A percentile compares a stretch with the other conserved stretches of the same genome.
Conservation (phyloP, 78 protist genomes). For the Trichosphaerium sp. region DNA sequence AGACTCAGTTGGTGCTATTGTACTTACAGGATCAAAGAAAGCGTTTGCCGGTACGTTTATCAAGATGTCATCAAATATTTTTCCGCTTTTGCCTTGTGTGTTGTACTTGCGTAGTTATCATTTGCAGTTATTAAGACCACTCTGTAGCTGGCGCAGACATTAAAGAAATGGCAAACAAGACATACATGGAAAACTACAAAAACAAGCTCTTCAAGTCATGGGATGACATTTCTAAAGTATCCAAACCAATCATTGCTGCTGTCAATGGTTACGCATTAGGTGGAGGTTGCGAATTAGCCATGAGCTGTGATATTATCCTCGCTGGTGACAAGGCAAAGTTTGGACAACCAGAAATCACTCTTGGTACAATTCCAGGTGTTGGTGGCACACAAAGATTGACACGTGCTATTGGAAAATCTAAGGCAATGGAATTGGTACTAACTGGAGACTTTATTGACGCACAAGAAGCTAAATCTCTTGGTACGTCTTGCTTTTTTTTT, state of each 20-base stretch:
- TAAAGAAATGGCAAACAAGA: slow-evolving; percentile 70
- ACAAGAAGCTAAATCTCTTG: slow-evolving; percentile 45
- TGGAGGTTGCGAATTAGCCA: slow-evolving; percentile 96
- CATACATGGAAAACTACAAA: slow-evolving; percentile 42
- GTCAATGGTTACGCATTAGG: slow-evolving; percentile 94
- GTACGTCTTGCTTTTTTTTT: too few species aligned
- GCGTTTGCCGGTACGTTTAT: slow-evolving; percentile 72
- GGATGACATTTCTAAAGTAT: slow-evolving; percentile 23
- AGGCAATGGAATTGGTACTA: slow-evolving; percentile 87
- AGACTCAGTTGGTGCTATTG: slow-evolving; percentile 55
- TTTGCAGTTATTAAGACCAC: not conserved
- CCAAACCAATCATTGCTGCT: slow-evolving; percentile 93
- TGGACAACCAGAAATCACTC: slow-evolving; percentile 92
- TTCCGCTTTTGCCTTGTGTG: not conserved
- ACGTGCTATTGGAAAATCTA: slow-evolving; percentile 85
- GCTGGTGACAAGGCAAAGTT: slow-evolving; percentile 76
- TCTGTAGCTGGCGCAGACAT: slow-evolving; percentile 92
- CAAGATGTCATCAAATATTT: not conserved
- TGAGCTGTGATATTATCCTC: slow-evolving; percentile 88
- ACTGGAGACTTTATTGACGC: slow-evolving; percentile 72
- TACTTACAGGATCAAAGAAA: slow-evolving; percentile 84
- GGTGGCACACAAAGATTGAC: slow-evolving; percentile 94
- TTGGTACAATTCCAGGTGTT: slow-evolving; percentile 95
- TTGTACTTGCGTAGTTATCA: not conserved
- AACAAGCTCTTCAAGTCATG: slow-evolving; percentile 57